Conservation (phyloP, 805 yeast species). For the Cyberlindnera maritima region DNA sequence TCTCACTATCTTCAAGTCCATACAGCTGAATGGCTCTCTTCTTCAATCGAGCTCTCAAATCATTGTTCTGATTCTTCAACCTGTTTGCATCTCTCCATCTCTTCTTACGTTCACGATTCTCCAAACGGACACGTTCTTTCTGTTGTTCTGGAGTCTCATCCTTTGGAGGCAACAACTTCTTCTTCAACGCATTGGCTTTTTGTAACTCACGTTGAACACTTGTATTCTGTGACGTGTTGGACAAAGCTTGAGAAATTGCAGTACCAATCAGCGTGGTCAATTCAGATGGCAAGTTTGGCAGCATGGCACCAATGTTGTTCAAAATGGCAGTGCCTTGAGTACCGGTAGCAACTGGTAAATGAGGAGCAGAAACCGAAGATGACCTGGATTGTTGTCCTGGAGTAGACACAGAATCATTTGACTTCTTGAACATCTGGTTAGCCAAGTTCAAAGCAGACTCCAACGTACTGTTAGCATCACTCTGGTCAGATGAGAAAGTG, state of each 20-base stretch:
- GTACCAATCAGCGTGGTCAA: slow-evolving; percentile 22
- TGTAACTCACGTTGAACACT: slow-evolving; percentile 1
- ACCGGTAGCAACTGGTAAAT: slow-evolving; percentile 17
- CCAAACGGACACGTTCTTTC: slow-evolving; percentile 58
- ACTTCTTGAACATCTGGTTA: slow-evolving; percentile 13
- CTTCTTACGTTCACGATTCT: slow-evolving; percentile 75
- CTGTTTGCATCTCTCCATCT: slow-evolving; percentile 81
- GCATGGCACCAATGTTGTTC: slow-evolving; percentile 22
- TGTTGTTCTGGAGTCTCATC: slow-evolving; percentile 32
- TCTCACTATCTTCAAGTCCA: slow-evolving; percentile 56
- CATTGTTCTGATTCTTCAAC: slow-evolving; percentile 84
- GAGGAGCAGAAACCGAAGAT: slow-evolving; percentile 7
- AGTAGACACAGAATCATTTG: background rate
- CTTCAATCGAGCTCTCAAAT: slow-evolving; percentile 72
- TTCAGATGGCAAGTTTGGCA: slow-evolving; percentile 26
- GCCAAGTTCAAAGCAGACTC: slow-evolving; percentile 12
- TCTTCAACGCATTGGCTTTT: slow-evolving; percentile 13
- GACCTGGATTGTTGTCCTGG: background rate
- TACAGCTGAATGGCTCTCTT: slow-evolving; percentile 67
- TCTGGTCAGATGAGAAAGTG: slow-evolving; percentile 8
- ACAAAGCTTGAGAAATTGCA: slow-evolving; percentile 27
- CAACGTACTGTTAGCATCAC: slow-evolving; percentile 2
- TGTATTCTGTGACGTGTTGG: background rate
- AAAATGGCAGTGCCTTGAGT: slow-evolving; percentile 20
- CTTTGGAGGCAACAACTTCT: slow-evolving; percentile 15